phyloP scores from a whole-genome alignment of 495 filamentous ascomycete genomes.

The Neurospora sp. region DNA sequence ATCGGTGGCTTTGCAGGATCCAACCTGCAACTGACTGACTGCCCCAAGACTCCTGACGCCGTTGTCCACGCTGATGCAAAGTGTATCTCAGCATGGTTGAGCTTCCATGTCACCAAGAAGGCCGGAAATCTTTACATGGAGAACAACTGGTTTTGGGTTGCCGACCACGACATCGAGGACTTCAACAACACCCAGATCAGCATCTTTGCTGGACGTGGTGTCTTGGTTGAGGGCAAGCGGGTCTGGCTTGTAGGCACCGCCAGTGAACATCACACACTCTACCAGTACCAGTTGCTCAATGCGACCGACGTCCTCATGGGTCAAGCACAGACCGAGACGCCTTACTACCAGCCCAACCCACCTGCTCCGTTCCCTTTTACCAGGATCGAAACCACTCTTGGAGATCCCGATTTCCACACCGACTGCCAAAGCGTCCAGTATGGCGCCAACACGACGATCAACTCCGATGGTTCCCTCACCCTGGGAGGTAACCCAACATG shows the following conservation, averaged over 20 bases:
- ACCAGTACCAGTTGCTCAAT: constrained; percentile 71
- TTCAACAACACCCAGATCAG: constrained; percentile 62
- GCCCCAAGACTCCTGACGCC: constrained; percentile 39
- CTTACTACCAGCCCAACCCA: constrained; percentile 83
- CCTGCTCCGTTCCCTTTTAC: constrained; percentile 54
- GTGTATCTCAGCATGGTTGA: constrained; percentile 66
- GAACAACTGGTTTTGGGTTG: constrained; percentile 90
- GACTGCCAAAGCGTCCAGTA: constrained; percentile 27
- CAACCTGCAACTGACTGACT: constrained; percentile 60
- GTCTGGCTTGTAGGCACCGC: constrained; percentile 64
- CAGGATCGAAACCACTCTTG: constrained; percentile 48
- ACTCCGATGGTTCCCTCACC: neutral
- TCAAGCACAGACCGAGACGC: constrained; percentile 80
- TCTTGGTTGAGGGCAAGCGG: constrained; percentile 56
- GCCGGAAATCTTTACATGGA: constrained; percentile 62
- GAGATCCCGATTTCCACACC: constrained; percentile 61
- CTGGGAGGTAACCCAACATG: constrained; percentile 27
- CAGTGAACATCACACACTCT: constrained; percentile 77
- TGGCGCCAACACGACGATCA: constrained; percentile 44
- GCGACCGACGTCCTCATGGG: constrained; percentile 74
- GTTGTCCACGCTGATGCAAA: constrained; percentile 38
- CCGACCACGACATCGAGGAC: constrained; percentile 73
- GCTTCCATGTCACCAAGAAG: constrained; percentile 66
- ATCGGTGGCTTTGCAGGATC: constrained; percentile 74
- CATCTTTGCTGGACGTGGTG: constrained; percentile 77